These are phyloP conservation scores for Irpex lacteus DNA, from an alignment of 1,284 basidiomycete species.

Conservation along the genomic window DNA sequence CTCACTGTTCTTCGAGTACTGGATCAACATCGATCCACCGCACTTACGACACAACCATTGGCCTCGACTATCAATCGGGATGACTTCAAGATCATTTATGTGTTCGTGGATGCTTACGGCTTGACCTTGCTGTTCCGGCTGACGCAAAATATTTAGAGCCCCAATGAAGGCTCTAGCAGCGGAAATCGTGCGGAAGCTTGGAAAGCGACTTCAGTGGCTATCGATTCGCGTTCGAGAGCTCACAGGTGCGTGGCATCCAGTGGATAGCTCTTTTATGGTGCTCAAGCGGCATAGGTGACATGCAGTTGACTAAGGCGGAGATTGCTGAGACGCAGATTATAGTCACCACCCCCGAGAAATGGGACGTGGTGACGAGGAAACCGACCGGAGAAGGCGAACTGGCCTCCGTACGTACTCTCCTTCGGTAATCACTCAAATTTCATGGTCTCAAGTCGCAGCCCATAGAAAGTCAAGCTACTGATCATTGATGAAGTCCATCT, in stretches of 20 bases:
- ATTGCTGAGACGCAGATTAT: slow-evolving; percentile 98
- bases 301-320: slow-evolving; percentile 95
- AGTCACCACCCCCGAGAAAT: slow-evolving; percentile 99
- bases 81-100: slow-evolving; percentile 96
- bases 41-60: slow-evolving; percentile 33
- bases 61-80: slow-evolving; percentile 63
- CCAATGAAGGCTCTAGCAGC: slow-evolving; percentile 99
- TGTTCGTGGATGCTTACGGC: slow-evolving; percentile 46
- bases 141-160: slow-evolving; percentile 49
- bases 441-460: slow-evolving; percentile 1
- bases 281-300: slow-evolving; percentile 67
- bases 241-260: slow-evolving; percentile 57
- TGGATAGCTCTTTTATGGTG: not conserved
- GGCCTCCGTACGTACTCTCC: slow-evolving; percentile 62
- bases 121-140: not conserved
- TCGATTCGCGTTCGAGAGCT: slow-evolving; percentile 87
- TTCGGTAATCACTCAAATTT: not conserved
- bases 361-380: slow-evolving; percentile 99
- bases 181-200: slow-evolving; percentile 93
- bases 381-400: slow-evolving; percentile 96
- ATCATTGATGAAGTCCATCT: slow-evolving; percentile 99
- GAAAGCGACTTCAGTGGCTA: slow-evolving; percentile 90
- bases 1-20: slow-evolving; percentile 89
- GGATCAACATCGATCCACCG: slow-evolving; percentile 58
- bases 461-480: slow-evolving; percentile 86